Evolutionary conservation across 2,329 filamentous ascomycete genomes (phyloP).

Genomic region (Phoma herbarum): DNA sequence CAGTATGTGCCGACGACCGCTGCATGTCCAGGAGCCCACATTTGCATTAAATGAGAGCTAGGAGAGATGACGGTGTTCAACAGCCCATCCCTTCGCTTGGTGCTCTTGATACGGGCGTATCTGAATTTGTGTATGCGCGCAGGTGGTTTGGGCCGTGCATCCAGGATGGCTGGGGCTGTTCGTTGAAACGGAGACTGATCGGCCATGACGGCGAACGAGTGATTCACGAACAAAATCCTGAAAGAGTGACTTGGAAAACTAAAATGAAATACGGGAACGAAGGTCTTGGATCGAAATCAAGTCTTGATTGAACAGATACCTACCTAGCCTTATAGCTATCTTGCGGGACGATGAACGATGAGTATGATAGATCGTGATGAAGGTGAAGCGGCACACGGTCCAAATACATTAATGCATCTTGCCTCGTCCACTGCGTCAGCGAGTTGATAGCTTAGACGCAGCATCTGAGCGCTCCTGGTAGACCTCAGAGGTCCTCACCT

Average conservation of each 20-base stretch:
- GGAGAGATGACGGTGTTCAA: slow-evolving; percentile 4
- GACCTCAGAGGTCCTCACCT: background rate
- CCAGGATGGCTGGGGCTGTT: background rate
- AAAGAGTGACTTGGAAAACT: background rate
- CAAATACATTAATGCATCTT: background rate
- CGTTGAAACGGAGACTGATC: background rate
- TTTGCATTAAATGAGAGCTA: slow-evolving; percentile 9
- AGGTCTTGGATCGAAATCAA: no score
- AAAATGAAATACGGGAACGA: background rate
- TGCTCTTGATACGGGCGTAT: background rate
- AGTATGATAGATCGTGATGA: background rate
- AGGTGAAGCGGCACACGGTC: background rate
- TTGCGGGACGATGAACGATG: background rate
- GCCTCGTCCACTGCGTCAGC: background rate
- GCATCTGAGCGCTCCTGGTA: background rate
- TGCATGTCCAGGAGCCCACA: no score
- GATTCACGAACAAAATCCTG: background rate
- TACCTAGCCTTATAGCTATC: no score
- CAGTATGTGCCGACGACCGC: no score
- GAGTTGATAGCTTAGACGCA: background rate
- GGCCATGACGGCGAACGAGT: background rate
- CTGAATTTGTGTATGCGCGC: background rate
- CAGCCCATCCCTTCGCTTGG: slow-evolving; percentile 7
- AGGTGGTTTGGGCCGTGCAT: background rate
- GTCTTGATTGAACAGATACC: background rate